These are phyloP conservation scores for Serpula lacrymans DNA, from an alignment of 768 basidiomycete genomes.

Conservation along the genomic window DNA sequence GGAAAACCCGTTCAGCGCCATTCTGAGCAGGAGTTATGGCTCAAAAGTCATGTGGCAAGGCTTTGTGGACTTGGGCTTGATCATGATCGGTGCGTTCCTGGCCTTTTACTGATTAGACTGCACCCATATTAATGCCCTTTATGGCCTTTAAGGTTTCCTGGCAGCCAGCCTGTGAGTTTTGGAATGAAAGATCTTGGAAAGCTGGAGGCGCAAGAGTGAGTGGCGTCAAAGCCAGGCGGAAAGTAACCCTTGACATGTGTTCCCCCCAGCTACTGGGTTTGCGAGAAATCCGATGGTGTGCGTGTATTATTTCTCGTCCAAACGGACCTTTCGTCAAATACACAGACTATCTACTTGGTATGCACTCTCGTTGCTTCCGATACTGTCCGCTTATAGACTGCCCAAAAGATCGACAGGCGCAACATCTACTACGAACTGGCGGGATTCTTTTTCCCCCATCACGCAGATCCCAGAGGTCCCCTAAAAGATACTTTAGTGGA, in stretches of 20 bases:
- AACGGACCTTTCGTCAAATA: conserved; percentile 48
- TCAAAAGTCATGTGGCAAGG: conserved; percentile 57
- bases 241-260: conserved; percentile 16
- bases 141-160: conserved; percentile 71
- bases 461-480: conserved; percentile 63
- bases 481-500: conserved; percentile 83
- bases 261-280: conserved; percentile 87
- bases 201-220: conserved; percentile 80
- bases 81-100: conserved; percentile 51
- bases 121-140: conserved; percentile 1
- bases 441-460: conserved; percentile 89
- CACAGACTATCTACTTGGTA: conserved; percentile 74
- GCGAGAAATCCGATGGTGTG: conserved; percentile 97
- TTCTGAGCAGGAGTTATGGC: conserved; percentile 63
- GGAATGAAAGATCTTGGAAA: conserved; percentile 61
- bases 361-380: conserved; percentile 22
- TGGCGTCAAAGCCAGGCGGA: no score
- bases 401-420: conserved; percentile 85
- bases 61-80: conserved; percentile 69
- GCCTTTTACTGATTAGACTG: no score
- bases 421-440: conserved; percentile 74
- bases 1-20: conserved; percentile 51
- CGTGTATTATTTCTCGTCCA: conserved; percentile 83
- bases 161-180: conserved; percentile 95
- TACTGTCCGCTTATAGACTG: conserved; percentile 6